A percentile compares a stretch with the other conserved stretches of the same genome.
Conservation (phyloP, 352 stramenopile species). For the Globisporangium echinulatum region DNA sequence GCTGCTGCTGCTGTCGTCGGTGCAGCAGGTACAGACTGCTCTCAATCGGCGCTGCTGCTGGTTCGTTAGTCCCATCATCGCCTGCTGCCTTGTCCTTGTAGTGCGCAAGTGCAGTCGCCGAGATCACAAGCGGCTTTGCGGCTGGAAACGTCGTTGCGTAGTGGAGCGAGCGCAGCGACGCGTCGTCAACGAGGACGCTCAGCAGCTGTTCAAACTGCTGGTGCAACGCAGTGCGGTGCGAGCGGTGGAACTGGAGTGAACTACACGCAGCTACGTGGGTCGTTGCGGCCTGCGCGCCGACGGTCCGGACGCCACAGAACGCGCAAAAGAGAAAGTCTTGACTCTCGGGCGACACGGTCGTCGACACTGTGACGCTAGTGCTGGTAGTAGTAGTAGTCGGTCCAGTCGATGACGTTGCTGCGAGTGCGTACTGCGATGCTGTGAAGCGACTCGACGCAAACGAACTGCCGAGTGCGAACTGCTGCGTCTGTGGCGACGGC, state of each 20-base stretch:
- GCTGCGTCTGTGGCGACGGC: conserved; percentile 2
- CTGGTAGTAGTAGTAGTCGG: neutral
- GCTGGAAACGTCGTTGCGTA: conserved; percentile 68
- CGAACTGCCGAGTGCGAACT: conserved; percentile 4
- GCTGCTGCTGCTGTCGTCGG: conserved; percentile 12
- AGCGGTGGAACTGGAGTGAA: conserved; percentile 47
- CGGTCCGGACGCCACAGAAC: conserved; percentile 56
- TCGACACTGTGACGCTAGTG: neutral
- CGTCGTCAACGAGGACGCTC: conserved; percentile 56
- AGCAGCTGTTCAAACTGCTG: conserved; percentile 58
- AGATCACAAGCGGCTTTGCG: conserved; percentile 22
- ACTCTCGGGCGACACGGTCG: conserved; percentile 10
- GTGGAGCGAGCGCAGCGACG: conserved; percentile 52
- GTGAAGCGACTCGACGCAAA: conserved; percentile 5
- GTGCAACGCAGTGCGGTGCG: conserved; percentile 47
- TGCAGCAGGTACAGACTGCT: conserved; percentile 41
- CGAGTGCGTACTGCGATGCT: too few species aligned
- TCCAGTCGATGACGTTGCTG: too few species aligned
- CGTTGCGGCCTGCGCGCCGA: conserved; percentile 24
- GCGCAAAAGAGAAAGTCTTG: conserved; percentile 60
- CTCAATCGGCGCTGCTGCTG: conserved; percentile 19
- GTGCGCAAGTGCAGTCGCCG: conserved; percentile 10
- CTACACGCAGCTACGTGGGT: conserved; percentile 45
- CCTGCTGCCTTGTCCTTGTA: conserved; percentile 2
- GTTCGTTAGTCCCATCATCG: neutral